Percentiles rank a stretch among this genome's conserved stretches.
Conservation (phyloP, 768 basidiomycete species). For the Leccinellum albellum region DNA sequence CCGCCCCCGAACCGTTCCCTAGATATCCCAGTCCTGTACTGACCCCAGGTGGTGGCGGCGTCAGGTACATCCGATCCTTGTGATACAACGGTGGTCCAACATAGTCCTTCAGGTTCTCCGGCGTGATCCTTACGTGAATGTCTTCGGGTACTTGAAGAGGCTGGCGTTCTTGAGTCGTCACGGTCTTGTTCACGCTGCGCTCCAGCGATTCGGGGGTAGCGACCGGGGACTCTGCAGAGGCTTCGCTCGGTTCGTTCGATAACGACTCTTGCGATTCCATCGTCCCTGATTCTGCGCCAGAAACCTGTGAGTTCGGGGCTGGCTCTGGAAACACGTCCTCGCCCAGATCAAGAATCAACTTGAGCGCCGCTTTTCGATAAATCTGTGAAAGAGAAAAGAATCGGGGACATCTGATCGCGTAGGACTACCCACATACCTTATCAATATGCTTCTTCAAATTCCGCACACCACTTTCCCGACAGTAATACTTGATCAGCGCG, state of each 20-base stretch:
- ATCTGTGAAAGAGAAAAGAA: slow-evolving; percentile 52
- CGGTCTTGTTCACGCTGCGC: slow-evolving; percentile 34
- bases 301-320: slow-evolving; percentile 13
- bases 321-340: slow-evolving; percentile 84
- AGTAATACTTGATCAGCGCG: slow-evolving; percentile 92
- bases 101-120: slow-evolving; percentile 91
- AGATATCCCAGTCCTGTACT: slow-evolving; percentile 93
- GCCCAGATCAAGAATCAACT: slow-evolving; percentile 85
- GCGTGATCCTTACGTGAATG: slow-evolving; percentile 77
- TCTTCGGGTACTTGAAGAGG: slow-evolving; percentile 77
- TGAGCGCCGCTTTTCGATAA: slow-evolving; percentile 92
- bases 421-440: slow-evolving; percentile 56
- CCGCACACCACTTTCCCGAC: slow-evolving; percentile 93
- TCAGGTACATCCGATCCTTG: slow-evolving; percentile 85
- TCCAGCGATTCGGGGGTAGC: slow-evolving; percentile 27
- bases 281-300: slow-evolving; percentile 28
- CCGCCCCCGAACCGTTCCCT: slow-evolving; percentile 93
- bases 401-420: not conserved
- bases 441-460: slow-evolving; percentile 99
- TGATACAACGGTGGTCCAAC: slow-evolving; percentile 96
- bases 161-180: slow-evolving; percentile 76
- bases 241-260: slow-evolving; percentile 34
- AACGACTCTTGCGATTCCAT: slow-evolving; percentile 53
- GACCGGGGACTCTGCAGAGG: slow-evolving; percentile 11
- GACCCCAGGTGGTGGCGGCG: slow-evolving; percentile 84